A percentile compares a stretch with the other conserved stretches of the same genome.
These are phyloP conservation scores for Vinca minor DNA, from an alignment of 257 asterid species.

Conservation along the genomic window DNA sequence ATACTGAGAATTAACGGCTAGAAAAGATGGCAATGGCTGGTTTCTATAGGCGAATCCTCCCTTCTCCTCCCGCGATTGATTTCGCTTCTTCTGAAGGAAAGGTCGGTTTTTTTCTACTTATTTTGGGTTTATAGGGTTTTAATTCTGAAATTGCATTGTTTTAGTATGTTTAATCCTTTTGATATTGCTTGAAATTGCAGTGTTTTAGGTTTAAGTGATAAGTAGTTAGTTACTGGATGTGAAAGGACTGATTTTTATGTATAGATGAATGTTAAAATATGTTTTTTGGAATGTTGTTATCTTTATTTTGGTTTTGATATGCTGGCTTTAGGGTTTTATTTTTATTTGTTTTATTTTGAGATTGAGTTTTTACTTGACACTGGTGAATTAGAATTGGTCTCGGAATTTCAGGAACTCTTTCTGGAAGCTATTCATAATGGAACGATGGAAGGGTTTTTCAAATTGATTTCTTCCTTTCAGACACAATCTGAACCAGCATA, in stretches of 20 bases:
- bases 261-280: no score
- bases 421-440: conserved; percentile 86
- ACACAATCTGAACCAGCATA: conserved; percentile 99
- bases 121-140: neutral
- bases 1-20: neutral
- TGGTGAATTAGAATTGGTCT: no score
- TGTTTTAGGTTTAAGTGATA: no score
- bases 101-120: conserved; percentile 26
- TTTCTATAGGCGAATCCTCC: conserved; percentile 73
- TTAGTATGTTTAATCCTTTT: no score
- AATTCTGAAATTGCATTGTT: neutral
- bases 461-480: conserved; percentile 86
- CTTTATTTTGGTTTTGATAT: no score
- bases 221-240: no score
- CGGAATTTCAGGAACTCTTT: conserved; percentile 71
- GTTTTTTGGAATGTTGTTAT: no score
- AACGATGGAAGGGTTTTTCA: conserved; percentile 93
- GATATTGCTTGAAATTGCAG: no score
- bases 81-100: conserved; percentile 87
- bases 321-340: no score
- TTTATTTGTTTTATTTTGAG: neutral
- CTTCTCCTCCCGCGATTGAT: conserved; percentile 86
- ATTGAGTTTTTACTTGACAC: neutral
- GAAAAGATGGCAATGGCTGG: conserved; percentile 67
- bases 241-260: no score